A percentile compares a stretch with the other conserved stretches of the same genome.
phyloP scores from a whole-genome alignment of 257 asterid species.

The Lithospermum erythrorhizon region DNA sequence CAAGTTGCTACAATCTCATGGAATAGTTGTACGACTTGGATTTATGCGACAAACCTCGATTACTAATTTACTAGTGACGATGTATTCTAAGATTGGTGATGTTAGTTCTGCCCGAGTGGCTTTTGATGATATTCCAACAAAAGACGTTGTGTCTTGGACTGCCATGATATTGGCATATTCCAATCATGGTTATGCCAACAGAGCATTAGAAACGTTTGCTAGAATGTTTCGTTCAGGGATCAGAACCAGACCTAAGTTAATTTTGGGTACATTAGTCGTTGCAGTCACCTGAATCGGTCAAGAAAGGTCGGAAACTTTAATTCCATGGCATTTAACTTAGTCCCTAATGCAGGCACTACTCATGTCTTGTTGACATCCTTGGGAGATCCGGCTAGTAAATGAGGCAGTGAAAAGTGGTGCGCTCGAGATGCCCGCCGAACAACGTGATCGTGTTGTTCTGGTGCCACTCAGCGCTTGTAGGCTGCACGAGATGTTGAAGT shows the following conservation, averaged over 20 bases:
- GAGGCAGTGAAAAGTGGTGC: constrained; percentile 48
- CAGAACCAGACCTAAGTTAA: constrained; percentile 54
- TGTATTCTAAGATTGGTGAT: constrained; percentile 49
- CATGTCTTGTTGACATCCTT: constrained; percentile 52
- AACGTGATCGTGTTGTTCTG: constrained; percentile 32
- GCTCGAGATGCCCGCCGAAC: constrained; percentile 26
- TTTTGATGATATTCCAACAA: constrained; percentile 36
- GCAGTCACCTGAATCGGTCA: constrained; percentile 62
- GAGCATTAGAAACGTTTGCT: constrained; percentile 32
- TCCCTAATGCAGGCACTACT: constrained; percentile 49
- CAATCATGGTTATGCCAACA: constrained; percentile 34
- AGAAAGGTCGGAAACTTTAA: constrained; percentile 38
- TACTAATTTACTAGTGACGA: constrained; percentile 41
- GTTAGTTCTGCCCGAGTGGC: constrained; percentile 34
- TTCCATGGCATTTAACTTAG: constrained; percentile 41
- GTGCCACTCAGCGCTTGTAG: constrained; percentile 61
- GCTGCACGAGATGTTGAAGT: constrained; percentile 34
- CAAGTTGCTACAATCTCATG: constrained; percentile 43
- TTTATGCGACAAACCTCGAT: constrained; percentile 36
- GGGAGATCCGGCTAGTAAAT: constrained; percentile 41
- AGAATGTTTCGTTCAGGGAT: constrained; percentile 40
- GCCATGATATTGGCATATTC: constrained; percentile 50
- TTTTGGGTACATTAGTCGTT: constrained; percentile 47
- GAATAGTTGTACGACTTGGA: constrained; percentile 41
- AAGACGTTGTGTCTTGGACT: constrained; percentile 53